Evolutionary conservation across 305 asterid species (phyloP).

Genomic region (Ilex paraguariensis): DNA sequence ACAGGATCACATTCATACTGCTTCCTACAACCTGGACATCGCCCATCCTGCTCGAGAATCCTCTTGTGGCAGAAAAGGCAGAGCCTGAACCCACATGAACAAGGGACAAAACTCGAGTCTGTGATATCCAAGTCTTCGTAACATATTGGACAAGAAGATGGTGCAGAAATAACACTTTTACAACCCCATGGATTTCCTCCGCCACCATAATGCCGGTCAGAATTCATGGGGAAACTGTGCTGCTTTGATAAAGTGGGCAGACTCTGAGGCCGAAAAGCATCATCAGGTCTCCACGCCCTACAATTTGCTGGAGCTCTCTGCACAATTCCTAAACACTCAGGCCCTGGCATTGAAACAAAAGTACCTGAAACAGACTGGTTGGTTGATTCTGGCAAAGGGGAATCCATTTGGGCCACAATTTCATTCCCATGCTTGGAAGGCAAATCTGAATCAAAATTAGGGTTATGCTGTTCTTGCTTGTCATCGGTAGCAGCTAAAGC

Average conservation of each 20-base stretch:
- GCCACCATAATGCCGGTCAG: constrained; percentile 42
- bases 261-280: constrained; percentile 76
- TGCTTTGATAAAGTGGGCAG: constrained; percentile 80
- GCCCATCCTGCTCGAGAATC: constrained; percentile 82
- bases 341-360: constrained; percentile 23
- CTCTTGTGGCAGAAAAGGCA: constrained; percentile 95
- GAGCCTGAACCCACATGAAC: constrained; percentile 77
- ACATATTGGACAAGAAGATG: constrained; percentile 82
- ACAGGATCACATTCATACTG: constrained; percentile 47
- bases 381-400: background rate
- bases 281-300: constrained; percentile 84
- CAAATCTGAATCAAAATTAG: constrained; percentile 17
- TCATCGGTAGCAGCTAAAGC: constrained; percentile 64
- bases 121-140: constrained; percentile 79
- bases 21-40: constrained; percentile 92
- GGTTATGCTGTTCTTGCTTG: constrained; percentile 33
- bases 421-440: constrained; percentile 24
- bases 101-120: constrained; percentile 74
- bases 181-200: constrained; percentile 55
- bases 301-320: constrained; percentile 30
- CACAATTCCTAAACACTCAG: constrained; percentile 35
- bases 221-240: constrained; percentile 59
- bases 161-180: constrained; percentile 34
- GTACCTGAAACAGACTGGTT: constrained; percentile 15
- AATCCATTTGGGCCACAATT: constrained; percentile 6